These are phyloP conservation scores for Emergomyces africanus DNA, from an alignment of 2,329 filamentous ascomycete species.

Conservation along the genomic window DNA sequence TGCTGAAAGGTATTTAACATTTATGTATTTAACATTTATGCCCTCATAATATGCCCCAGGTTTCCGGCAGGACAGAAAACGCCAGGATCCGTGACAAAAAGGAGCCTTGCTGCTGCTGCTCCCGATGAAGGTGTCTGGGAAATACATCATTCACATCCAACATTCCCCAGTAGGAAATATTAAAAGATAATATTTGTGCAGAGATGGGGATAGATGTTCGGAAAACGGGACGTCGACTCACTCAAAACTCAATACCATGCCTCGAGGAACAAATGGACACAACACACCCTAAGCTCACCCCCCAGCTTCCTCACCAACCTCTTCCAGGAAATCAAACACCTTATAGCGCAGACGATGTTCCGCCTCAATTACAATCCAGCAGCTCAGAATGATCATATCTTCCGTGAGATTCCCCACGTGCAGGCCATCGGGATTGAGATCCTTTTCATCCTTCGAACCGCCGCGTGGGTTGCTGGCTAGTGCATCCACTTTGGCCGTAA, in stretches of 20 bases:
- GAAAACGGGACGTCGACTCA: background rate
- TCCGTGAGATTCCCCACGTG: slow-evolving; percentile 3
- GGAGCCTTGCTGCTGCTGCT: background rate
- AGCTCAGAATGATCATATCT: slow-evolving; percentile 3
- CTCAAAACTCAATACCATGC: background rate
- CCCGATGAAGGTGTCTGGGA: too few relatives aligned
- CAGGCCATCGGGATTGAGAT: slow-evolving; percentile 1
- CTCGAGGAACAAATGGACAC: background rate
- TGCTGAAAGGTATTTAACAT: too few relatives aligned
- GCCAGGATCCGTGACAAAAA: background rate
- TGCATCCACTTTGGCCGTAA: background rate
- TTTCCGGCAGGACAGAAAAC: too few relatives aligned
- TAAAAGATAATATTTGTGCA: background rate
- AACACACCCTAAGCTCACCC: background rate
- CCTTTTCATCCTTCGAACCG: background rate
- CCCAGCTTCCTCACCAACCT: slow-evolving; percentile 1
- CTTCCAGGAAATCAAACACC: slow-evolving; percentile 1
- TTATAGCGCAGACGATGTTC: slow-evolving; percentile 3
- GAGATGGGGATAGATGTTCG: background rate
- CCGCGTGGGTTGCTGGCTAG: background rate
- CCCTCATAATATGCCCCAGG: too few relatives aligned
- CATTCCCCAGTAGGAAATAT: background rate
- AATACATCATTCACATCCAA: background rate
- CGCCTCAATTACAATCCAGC: slow-evolving; percentile 2
- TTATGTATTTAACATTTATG: too few relatives aligned